Percentiles rank a stretch among this genome's conserved stretches.
Conservation (phyloP, 2,329 filamentous ascomycete species). For the Pyrenophora graminea region DNA sequence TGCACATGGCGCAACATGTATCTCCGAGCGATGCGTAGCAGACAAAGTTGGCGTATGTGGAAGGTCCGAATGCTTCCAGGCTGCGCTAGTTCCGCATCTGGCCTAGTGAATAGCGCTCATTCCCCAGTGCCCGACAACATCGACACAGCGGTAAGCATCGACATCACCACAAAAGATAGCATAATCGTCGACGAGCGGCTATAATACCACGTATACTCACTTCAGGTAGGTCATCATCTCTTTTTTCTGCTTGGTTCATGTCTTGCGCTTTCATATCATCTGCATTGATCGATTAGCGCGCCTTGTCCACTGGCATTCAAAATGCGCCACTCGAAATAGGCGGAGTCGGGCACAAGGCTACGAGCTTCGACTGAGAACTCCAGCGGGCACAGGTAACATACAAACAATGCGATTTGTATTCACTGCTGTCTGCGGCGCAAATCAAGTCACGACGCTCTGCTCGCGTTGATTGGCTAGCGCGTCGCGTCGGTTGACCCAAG, state of each 20-base stretch:
- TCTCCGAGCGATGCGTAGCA: conserved; percentile 4
- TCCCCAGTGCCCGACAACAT: no score
- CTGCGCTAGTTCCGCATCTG: conserved; percentile 5
- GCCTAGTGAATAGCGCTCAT: conserved; percentile 1
- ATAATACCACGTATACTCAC: background rate
- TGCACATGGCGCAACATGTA: conserved; percentile 22
- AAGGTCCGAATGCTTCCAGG: conserved; percentile 9
- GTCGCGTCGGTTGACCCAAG: conserved; percentile 21
- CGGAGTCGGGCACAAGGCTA: conserved; percentile 7
- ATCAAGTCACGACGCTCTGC: conserved; percentile 8
- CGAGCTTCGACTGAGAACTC: background rate
- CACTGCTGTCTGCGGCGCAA: conserved; percentile 6
- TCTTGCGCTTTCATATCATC: background rate
- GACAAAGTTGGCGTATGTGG: conserved; percentile 12
- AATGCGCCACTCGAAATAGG: conserved; percentile 27
- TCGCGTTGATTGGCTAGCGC: conserved; percentile 27
- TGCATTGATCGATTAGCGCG: conserved; percentile 13
- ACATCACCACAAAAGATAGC: background rate
- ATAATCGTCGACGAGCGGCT: background rate
- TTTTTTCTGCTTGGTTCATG: background rate
- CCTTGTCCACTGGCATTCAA: background rate
- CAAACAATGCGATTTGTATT: conserved; percentile 13
- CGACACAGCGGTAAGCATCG: background rate
- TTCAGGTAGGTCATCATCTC: background rate
- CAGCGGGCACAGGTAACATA: conserved; percentile 27